Conservation (phyloP, 257 asterid species). For the Euphrasia confusa region DNA sequence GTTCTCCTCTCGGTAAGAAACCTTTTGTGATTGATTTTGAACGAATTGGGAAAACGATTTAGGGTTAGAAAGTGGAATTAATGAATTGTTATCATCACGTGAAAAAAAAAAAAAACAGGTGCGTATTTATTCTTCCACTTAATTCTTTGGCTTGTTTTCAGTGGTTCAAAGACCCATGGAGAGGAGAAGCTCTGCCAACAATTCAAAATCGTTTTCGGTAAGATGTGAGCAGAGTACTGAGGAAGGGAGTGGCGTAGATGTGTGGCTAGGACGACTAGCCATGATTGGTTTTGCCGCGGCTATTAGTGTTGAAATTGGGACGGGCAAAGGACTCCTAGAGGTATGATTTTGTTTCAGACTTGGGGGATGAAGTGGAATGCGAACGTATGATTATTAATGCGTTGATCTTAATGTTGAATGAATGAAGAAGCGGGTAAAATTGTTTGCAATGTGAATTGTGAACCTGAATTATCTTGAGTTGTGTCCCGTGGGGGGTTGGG, state of each 20-base stretch:
- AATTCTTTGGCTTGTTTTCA: conserved; percentile 21
- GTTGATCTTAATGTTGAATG: no score
- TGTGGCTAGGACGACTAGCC: conserved; percentile 86
- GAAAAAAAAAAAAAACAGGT: no score
- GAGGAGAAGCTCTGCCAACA: conserved; percentile 24
- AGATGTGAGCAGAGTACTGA: conserved; percentile 76
- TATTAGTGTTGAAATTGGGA: conserved; percentile 59
- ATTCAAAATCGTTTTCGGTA: conserved; percentile 37
- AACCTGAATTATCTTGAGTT: no score
- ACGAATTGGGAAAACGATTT: background rate
- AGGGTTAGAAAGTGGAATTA: background rate
- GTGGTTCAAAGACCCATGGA: conserved; percentile 33
- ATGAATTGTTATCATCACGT: no score
- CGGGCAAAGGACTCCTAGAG: conserved; percentile 82
- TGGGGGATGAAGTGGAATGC: no score
- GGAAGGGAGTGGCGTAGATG: conserved; percentile 53
- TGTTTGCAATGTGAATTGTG: no score
- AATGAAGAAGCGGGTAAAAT: no score
- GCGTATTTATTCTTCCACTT: no score
- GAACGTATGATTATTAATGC: no score
- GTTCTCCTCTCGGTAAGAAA: conserved; percentile 39
- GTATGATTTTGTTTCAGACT: conserved; percentile 18
- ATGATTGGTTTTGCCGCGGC: conserved; percentile 84
- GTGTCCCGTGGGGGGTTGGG: no score
- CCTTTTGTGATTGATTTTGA: background rate